Conservation (phyloP, 176 grass and related monocot genomes). For the Cenchrus americanus region DNA sequence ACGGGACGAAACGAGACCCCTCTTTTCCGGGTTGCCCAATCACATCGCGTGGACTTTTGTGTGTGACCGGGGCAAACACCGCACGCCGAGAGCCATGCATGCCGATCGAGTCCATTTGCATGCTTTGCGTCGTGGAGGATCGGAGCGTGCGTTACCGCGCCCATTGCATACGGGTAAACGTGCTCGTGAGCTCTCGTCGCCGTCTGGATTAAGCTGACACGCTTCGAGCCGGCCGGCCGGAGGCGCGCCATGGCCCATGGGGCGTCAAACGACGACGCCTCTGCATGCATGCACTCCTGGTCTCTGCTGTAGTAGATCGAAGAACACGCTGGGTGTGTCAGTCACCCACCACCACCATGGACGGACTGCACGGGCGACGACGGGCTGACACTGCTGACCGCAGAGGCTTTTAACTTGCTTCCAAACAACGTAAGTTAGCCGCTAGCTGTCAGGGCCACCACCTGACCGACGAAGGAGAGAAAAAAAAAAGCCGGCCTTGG, state of each 20-base stretch:
- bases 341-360: neutral
- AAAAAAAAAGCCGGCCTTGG: neutral
- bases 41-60: slow-evolving; percentile 14
- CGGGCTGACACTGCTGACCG: slow-evolving; percentile 4
- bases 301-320: neutral
- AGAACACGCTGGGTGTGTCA: neutral
- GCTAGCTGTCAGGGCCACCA: neutral
- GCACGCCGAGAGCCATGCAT: too few species aligned
- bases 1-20: neutral
- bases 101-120: too few species aligned
- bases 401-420: slow-evolving; percentile 41
- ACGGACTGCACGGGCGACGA: too few species aligned
- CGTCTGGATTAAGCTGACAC: too few species aligned
- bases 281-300: neutral
- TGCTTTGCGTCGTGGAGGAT: too few species aligned
- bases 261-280: too few species aligned
- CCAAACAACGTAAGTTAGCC: slow-evolving; percentile 37
- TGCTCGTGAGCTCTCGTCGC: too few species aligned
- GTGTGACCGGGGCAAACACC: too few species aligned
- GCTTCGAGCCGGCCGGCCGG: too few species aligned
- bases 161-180: too few species aligned
- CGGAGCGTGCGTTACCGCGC: too few species aligned
- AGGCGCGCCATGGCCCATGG: too few species aligned
- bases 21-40: neutral
- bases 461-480: neutral